Evolutionary conservation across 371 early-diverging fungal genomes (phyloP).

Genomic region (Conidiobolus incongruus): DNA sequence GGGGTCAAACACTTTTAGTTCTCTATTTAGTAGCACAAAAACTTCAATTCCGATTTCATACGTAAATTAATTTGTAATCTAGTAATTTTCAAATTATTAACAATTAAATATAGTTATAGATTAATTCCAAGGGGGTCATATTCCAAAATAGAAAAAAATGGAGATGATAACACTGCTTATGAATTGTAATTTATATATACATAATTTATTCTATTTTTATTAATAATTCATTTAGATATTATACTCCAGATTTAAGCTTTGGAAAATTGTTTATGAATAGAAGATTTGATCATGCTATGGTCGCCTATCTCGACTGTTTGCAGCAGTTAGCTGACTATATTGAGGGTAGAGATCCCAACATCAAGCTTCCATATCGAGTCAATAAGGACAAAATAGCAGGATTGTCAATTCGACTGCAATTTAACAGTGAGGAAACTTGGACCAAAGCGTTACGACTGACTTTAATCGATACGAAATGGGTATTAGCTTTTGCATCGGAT

Average conservation of each 20-base stretch:
- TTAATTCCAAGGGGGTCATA: constrained; percentile 83
- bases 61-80: constrained; percentile 13
- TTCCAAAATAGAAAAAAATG: constrained; percentile 51
- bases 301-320: constrained; percentile 68
- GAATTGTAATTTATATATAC: constrained; percentile 35
- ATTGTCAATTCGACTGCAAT: constrained; percentile 53
- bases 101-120: constrained; percentile 24
- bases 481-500: no score
- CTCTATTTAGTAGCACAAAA: constrained; percentile 70
- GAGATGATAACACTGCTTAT: constrained; percentile 45
- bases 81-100: neutral
- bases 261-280: constrained; percentile 67
- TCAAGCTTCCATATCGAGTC: constrained; percentile 65
- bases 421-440: constrained; percentile 75
- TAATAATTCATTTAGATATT: constrained; percentile 26
- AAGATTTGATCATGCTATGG: constrained; percentile 75
- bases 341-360: constrained; percentile 39
- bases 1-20: constrained; percentile 75
- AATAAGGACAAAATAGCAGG: constrained; percentile 74
- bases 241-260: constrained; percentile 63
- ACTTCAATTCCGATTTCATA: constrained; percentile 58
- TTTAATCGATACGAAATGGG: constrained; percentile 46
- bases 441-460: constrained; percentile 69
- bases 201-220: neutral
- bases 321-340: constrained; percentile 68